These are phyloP conservation scores for Nyctanthes arbortristis DNA, from an alignment of 257 asterid genomes.

Conservation along the genomic window DNA sequence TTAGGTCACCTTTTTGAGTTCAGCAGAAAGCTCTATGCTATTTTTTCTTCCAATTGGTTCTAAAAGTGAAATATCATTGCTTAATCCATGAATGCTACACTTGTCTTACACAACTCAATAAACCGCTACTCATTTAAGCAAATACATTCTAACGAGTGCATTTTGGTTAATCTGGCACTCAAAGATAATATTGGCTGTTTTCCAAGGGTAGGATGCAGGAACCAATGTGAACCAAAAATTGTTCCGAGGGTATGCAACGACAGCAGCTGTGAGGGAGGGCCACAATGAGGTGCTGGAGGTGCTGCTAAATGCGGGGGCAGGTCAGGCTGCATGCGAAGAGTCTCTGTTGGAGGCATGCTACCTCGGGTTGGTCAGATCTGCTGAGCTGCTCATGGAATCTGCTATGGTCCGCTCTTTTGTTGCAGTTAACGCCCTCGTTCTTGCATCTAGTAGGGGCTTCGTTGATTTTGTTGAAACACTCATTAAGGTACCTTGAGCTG, in stretches of 20 bases:
- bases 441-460: slow-evolving; percentile 68
- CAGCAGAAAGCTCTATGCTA: too few species aligned
- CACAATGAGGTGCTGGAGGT: slow-evolving; percentile 57
- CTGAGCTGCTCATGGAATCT: slow-evolving; percentile 64
- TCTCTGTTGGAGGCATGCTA: slow-evolving; percentile 70
- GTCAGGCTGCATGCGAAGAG: slow-evolving; percentile 75
- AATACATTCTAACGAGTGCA: too few species aligned
- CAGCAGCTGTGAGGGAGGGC: slow-evolving; percentile 78
- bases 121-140: too few species aligned
- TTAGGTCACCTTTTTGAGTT: too few species aligned
- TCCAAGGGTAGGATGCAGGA: slow-evolving; percentile 51
- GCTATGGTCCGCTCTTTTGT: slow-evolving; percentile 70
- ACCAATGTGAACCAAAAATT: slow-evolving; percentile 64
- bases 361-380: slow-evolving; percentile 51
- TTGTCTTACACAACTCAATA: too few species aligned
- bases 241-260: slow-evolving; percentile 77
- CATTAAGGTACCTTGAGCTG: slow-evolving; percentile 43
- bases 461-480: slow-evolving; percentile 53
- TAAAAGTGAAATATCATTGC: too few species aligned
- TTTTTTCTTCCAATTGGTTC: too few species aligned
- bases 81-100: too few species aligned
- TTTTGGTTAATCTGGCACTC: too few species aligned
- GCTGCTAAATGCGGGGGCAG: slow-evolving; percentile 57
- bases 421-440: slow-evolving; percentile 70
- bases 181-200: not conserved